Conservation (phyloP, 2,329 filamentous ascomycete species). For the Colletotrichum tanaceti region DNA sequence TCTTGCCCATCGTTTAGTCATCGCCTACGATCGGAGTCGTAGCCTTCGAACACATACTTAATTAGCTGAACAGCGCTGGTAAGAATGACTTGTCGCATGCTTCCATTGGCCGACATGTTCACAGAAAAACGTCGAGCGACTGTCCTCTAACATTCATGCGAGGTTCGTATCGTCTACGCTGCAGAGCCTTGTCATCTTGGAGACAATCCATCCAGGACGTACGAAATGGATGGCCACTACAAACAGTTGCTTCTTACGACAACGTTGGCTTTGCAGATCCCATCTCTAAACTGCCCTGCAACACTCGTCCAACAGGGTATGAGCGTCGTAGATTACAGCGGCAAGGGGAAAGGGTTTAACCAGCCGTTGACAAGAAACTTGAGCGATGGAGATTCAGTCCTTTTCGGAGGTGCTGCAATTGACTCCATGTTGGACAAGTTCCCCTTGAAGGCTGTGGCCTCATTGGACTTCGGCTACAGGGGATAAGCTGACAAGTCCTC, state of each 20-base stretch:
- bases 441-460: neutral
- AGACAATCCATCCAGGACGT: neutral
- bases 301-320: conserved; percentile 23
- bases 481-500: too few species aligned
- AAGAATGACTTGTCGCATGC: too few species aligned
- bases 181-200: too few species aligned
- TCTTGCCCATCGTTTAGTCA: neutral
- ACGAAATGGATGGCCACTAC: neutral
- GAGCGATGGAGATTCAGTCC: neutral
- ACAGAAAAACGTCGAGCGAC: too few species aligned
- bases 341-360: neutral
- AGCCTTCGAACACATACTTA: neutral
- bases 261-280: conserved; percentile 31
- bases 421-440: neutral
- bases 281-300: conserved; percentile 39
- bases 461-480: neutral
- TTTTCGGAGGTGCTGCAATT: neutral
- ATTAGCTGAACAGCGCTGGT: too few species aligned
- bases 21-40: neutral
- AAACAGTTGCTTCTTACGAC: conserved; percentile 27
- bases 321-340: too few species aligned
- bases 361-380: neutral
- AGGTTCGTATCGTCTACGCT: too few species aligned
- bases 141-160: too few species aligned
- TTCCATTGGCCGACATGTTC: too few species aligned